These are phyloP conservation scores for Apiospora phragmitis DNA, from an alignment of 2,329 filamentous ascomycete species.

Conservation along the genomic window DNA sequence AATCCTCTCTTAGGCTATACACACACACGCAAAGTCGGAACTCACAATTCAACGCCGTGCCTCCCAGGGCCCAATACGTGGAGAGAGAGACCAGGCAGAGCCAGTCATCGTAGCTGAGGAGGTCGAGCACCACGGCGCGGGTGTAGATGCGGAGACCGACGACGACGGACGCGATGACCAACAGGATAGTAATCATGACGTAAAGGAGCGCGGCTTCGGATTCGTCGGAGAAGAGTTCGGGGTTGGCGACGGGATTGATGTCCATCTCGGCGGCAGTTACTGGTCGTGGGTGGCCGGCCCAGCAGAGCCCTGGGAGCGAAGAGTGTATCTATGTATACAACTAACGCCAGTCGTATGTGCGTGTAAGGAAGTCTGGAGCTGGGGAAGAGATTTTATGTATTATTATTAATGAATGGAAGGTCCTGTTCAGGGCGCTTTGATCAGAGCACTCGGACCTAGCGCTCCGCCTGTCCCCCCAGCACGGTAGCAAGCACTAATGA, in stretches of 20 bases:
- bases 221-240: background rate
- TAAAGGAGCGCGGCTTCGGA: background rate
- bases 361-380: too few relatives aligned
- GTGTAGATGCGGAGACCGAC: background rate
- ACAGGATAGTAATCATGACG: background rate
- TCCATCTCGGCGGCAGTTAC: background rate
- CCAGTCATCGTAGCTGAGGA: constrained; percentile 2
- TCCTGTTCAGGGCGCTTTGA: too few relatives aligned
- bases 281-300: background rate
- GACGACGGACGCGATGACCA: background rate
- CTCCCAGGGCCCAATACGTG: background rate
- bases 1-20: too few relatives aligned
- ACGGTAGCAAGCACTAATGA: too few relatives aligned
- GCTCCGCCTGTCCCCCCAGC: too few relatives aligned
- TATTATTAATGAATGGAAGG: too few relatives aligned
- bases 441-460: too few relatives aligned
- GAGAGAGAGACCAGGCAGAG: background rate
- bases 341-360: background rate
- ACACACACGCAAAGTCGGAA: background rate
- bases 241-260: background rate
- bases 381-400: too few relatives aligned
- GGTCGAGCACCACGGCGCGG: background rate
- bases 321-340: too few relatives aligned
- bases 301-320: background rate
- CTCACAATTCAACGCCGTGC: background rate